A percentile compares a stretch with the other conserved stretches of the same genome.
Evolutionary conservation across 2,329 filamentous ascomycete species (phyloP).

Genomic region (Cadophora malorum): DNA sequence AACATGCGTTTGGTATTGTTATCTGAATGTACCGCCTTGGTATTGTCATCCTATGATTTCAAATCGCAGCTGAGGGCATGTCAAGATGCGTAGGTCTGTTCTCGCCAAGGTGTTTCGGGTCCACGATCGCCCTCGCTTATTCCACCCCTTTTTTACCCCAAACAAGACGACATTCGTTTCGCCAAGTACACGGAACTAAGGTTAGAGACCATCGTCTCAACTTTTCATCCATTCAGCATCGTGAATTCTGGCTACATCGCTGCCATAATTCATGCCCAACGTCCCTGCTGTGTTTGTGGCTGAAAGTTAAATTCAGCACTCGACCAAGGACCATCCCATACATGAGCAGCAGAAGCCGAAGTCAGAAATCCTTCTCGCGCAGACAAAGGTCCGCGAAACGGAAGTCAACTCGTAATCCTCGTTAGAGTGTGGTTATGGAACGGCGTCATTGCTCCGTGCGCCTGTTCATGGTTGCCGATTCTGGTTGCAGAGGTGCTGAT

Average conservation of each 20-base stretch:
- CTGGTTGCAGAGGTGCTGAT: slow-evolving; percentile 4
- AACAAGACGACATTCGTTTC: slow-evolving; percentile 17
- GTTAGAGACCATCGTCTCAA: slow-evolving; percentile 12
- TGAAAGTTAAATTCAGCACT: neutral
- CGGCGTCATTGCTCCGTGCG: neutral
- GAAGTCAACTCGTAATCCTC: neutral
- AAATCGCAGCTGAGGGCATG: neutral
- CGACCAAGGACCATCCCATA: slow-evolving; percentile 12
- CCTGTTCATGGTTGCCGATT: neutral
- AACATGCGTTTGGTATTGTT: neutral
- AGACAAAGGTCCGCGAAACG: neutral
- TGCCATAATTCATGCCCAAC: neutral
- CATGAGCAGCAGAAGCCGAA: neutral
- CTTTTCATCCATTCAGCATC: neutral
- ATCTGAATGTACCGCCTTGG: neutral
- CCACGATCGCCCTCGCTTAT: slow-evolving; percentile 11
- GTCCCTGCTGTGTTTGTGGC: neutral
- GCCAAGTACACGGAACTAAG: neutral
- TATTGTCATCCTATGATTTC: slow-evolving; percentile 3
- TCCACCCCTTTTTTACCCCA: neutral
- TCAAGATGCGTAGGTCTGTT: slow-evolving; percentile 6
- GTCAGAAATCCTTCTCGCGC: neutral
- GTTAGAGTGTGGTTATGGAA: neutral
- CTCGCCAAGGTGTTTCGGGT: neutral
- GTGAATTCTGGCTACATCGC: neutral